Percentiles rank a stretch among this genome's conserved stretches.
phyloP scores from a whole-genome alignment of 768 basidiomycete species.

The Suillus cothurnatus region DNA sequence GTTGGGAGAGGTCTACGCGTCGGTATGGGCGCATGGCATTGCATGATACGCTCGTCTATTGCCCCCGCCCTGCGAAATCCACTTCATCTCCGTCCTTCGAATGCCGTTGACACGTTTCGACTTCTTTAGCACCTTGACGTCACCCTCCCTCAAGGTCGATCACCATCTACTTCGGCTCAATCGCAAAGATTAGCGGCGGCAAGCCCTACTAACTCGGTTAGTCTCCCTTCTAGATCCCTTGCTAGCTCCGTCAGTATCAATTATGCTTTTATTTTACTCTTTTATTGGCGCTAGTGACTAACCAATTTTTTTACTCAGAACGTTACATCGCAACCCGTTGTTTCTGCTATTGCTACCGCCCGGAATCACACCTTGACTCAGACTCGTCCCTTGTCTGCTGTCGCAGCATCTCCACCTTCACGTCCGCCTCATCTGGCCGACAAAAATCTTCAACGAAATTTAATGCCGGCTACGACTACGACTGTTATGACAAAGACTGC shows the following conservation, averaged over 20 bases:
- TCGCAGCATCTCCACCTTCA: not conserved
- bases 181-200: not conserved
- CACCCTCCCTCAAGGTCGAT: slow-evolving; percentile 18
- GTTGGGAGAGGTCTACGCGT: not conserved
- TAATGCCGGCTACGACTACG: slow-evolving; percentile 8
- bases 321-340: not conserved
- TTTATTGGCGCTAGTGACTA: slow-evolving; percentile 6
- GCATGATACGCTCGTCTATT: not conserved
- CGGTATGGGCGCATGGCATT: too few species aligned
- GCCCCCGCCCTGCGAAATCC: not conserved
- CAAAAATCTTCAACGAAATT: slow-evolving; percentile 12
- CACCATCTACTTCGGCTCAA: slow-evolving; percentile 7
- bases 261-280: not conserved
- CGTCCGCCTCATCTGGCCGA: not conserved
- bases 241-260: slow-evolving; percentile 23
- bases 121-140: slow-evolving; percentile 33
- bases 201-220: not conserved
- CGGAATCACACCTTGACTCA: not conserved
- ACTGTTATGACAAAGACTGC: not conserved
- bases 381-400: not conserved
- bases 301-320: slow-evolving; percentile 11
- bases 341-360: not conserved
- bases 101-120: slow-evolving; percentile 10
- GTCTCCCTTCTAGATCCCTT: not conserved
- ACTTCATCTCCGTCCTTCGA: slow-evolving; percentile 5